Evolutionary conservation across 352 stramenopile species (phyloP), one percentile per base, ranked within the genome.

Genomic region (Globisporangium acanthophoron): DNA sequence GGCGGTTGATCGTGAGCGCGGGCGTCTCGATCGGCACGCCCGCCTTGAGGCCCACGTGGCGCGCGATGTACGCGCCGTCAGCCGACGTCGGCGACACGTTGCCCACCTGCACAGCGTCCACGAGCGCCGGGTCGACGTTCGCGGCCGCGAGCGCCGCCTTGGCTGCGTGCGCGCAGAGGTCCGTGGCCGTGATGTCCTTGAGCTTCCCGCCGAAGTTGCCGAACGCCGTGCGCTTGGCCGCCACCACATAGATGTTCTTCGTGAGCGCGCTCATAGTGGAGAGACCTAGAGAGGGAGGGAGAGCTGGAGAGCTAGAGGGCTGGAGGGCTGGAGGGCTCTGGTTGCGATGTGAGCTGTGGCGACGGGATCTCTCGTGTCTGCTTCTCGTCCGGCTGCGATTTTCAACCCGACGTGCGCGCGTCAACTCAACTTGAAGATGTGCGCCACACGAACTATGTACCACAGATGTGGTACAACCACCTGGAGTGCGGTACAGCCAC

Each of bases 1-100:
- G 76, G 27, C 96, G 93, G 82, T 99, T 99, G 56, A 99, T 87
- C 21, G 97, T 99, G 11, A 99, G 75, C 24, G 92, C 93, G 1
- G 97, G 96, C 44, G 85, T 90, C 12, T 96, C 68, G 51, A 97
- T 82, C 7, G 87, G 83, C 20, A 98, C 71, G 3, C 91, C 94
- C 5, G 76, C 72, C 70, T 97, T 95, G 5, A 99, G 71, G 35
- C 81, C 92, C 48, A 99, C 93, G 71, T 99, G 97, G 52, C 97
- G 87, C 27, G 96, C 73, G 20, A 99, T 81, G 71, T 99, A 99
- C 24, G 88, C 83, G 51, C 85, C 94, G 63, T 99, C 96, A 5
- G 83, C 58, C 33, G 84, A 97, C 45, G 94, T 97, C 73, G 97
- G 87, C 63, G 97, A 90, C 52, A 99, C 96, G 78, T 99, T 99